These are phyloP conservation scores for Mycogone perniciosa DNA, from an alignment of 2,329 filamentous ascomycete species.

Conservation along the genomic window DNA sequence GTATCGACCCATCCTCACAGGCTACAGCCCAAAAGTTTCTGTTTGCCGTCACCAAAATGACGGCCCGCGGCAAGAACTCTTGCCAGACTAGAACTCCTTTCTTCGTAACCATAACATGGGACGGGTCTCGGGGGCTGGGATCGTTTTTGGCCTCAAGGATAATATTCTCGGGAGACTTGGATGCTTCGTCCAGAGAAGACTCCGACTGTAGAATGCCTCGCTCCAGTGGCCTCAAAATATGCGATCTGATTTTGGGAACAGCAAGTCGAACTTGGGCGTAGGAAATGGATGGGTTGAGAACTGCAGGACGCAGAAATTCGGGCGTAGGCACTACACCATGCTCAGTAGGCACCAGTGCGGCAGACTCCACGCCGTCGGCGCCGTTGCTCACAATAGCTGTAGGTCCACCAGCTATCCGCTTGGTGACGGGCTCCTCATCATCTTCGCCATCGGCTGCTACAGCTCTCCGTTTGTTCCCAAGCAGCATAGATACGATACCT, in stretches of 20 bases:
- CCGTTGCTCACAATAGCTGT: conserved; percentile 71
- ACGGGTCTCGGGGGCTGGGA: conserved; percentile 68
- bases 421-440: conserved; percentile 51
- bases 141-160: conserved; percentile 89
- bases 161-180: conserved; percentile 60
- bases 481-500: conserved; percentile 74
- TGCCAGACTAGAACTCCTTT: conserved; percentile 82
- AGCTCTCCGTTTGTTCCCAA: conserved; percentile 90
- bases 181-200: conserved; percentile 52
- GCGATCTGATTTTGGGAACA: conserved; percentile 76
- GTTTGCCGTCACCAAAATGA: conserved; percentile 87
- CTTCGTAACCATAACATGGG: conserved; percentile 74
- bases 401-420: conserved; percentile 58
- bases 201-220: conserved; percentile 51
- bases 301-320: conserved; percentile 80
- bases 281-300: conserved; percentile 73
- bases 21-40: conserved; percentile 86
- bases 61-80: conserved; percentile 80
- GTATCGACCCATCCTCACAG: conserved; percentile 85
- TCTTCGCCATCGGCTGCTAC: conserved; percentile 69
- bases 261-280: conserved; percentile 80
- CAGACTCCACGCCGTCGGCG: conserved; percentile 70
- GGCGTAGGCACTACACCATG: conserved; percentile 63
- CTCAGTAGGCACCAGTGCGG: conserved; percentile 53
- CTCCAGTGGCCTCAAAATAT: conserved; percentile 78